Evolutionary conservation across 805 yeast genomes (phyloP), one percentile per base, ranked within the genome.

Genomic region (Zygotorulaspora florentina): DNA sequence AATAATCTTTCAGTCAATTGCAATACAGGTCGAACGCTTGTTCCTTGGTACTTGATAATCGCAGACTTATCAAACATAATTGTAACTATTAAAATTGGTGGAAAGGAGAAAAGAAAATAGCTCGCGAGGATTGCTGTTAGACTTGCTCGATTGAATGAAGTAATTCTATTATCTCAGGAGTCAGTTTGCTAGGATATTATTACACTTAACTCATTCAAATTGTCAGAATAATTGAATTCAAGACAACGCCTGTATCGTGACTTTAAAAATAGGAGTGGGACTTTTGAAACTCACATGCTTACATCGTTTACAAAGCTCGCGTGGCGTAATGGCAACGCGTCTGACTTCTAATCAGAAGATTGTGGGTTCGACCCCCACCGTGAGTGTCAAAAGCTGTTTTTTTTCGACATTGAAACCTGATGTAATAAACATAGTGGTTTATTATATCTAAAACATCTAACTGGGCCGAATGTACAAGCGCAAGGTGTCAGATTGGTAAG

Each of bases 251-350:
- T 7, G 7, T 20, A 5, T 7, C 25, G 25, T 20, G 25, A 33
- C 29, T 23, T 20, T 33, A 20, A 13, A 8, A 0, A 3, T 8
- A 20, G 1, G 9, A 15, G 2, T 34, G 8, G 5, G 13, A 16
- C 11, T 8, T 1, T 4, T 13, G 2, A 5, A 23, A 20, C 30
- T 18, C 12, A 7, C 2, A 8, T 4, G 2, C 2, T 3, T 6
- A 20, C 1, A 26, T 8, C 33, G 26, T 26, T 20, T 26, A 40
- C 38, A 44, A 44, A 63, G 75, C 75, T 71, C 68, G 74, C 70
- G 73, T 71, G 76, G 76, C 76, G 76, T 71, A 71, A 71, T 71
- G 76, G 76, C 76, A 71, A 71, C 76, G 76, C 76, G 76, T 71
- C 75, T 71, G 76, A 71, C 76, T 71, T 71, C 76, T 71, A 71